Evolutionary conservation across 2,329 filamentous ascomycete genomes (phyloP), one percentile per base, ranked within the genome.

Genomic region (Fusarium fracticaudum): DNA sequence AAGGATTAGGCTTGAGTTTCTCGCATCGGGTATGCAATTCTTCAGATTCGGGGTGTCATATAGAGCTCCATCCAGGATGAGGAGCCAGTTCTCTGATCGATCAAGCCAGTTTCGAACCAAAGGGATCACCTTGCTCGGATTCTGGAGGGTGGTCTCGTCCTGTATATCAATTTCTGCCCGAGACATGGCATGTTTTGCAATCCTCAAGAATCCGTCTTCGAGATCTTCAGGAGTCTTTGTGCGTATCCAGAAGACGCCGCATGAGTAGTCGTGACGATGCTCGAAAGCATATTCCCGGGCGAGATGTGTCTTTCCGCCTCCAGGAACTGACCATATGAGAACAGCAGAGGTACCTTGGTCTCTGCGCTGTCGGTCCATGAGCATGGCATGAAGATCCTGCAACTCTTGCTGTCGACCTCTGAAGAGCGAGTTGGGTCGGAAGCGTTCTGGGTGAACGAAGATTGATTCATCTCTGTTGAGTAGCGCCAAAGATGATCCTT

Each of bases 211-310:
- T 14, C 75, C 76, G 22, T 78, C 75, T 33, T 77, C 76, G 20
- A 78, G 69, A n/a, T 78, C 76, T 53, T 78, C 76, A 31, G 73
- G 74, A 33, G 70, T 51, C 51, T 77, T 78, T 38, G 69, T 71
- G 20, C 75, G 73, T 26, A 78, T 70, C 76, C 76, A 77, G 45
- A 78, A 78, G 22, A 78, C 64, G 4, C 76, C 76, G 22, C 75
- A 74, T 2, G 75, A 66, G 35, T 77, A 77, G 40, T 77, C 47
- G 22, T 71, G 62, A 15, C 70, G 60, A 55, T 78, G 66, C 20
- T 67, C 74, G 40, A 76, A 78, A 7, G 75, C 75, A 41, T 78
- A 78, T 44, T 78, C 76, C 41, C 76, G 67, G 17, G 75, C 75
- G 15, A 78, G 69, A 33, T 76, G 71, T 3, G 76, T 76, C 22